Conservation (phyloP, 371 early-diverging fungal species). For the Actinomortierella ambigua region DNA sequence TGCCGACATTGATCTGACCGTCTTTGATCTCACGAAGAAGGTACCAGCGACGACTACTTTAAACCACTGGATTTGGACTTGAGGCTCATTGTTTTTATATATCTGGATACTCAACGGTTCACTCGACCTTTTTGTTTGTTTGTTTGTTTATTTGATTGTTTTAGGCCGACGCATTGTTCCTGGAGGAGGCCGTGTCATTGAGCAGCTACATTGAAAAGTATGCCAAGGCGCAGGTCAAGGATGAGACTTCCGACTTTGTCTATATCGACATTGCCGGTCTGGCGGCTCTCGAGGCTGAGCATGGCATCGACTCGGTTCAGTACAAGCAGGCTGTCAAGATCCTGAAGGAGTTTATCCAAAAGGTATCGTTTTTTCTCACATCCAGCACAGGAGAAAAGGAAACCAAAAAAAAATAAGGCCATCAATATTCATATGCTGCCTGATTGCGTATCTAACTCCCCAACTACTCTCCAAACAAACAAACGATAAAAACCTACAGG, state of each 20-base stretch:
- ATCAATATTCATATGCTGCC: neutral
- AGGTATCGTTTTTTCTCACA: conserved; percentile 4
- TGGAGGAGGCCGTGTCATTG: conserved; percentile 38
- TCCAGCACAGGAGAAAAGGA: neutral
- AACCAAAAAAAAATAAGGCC: neutral
- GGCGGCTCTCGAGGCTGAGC: conserved; percentile 29
- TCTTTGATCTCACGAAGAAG: conserved; percentile 38
- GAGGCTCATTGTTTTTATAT: neutral
- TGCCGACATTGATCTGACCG: conserved; percentile 29
- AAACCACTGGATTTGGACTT: neutral
- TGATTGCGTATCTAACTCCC: neutral
- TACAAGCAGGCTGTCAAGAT: conserved; percentile 36
- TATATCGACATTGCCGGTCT: conserved; percentile 37
- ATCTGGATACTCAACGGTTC: no score
- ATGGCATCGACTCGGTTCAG: conserved; percentile 34
- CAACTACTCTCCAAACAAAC: neutral
- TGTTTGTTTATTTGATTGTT: neutral
- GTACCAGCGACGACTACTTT: conserved; percentile 4
- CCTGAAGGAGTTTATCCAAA: conserved; percentile 36
- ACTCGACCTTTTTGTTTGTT: conserved; percentile 2
- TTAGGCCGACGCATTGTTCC: conserved; percentile 44
- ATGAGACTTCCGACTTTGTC: conserved; percentile 23
- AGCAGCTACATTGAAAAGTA: conserved; percentile 36
- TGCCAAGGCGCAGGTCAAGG: neutral
- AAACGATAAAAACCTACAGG: no score